Evolutionary conservation across 352 stramenopile species (phyloP).

Genomic region (Phytophthora macrochlamydospora): DNA sequence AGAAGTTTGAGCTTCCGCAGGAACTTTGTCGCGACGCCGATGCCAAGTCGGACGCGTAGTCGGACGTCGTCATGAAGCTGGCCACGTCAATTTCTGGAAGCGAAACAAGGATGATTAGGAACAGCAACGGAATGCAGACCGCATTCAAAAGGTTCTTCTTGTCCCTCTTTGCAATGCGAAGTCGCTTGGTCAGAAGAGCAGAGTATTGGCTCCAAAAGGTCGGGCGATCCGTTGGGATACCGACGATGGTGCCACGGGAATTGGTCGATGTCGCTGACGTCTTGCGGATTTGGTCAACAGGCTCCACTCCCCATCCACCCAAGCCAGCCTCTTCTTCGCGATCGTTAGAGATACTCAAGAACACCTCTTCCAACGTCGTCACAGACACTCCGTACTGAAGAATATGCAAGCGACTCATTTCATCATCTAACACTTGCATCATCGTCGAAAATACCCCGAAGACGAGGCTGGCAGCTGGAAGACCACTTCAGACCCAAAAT

Average conservation of each 20-base stretch:
- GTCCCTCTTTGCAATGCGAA: constrained; percentile 67
- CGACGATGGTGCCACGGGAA: constrained; percentile 26
- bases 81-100: constrained; percentile 66
- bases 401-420: constrained; percentile 61
- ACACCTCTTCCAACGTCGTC: constrained; percentile 99
- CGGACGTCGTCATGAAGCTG: constrained; percentile 43
- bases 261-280: constrained; percentile 44
- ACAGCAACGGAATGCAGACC: constrained; percentile 65
- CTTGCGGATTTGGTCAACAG: constrained; percentile 39
- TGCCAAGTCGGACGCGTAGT: constrained; percentile 31
- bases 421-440: constrained; percentile 84
- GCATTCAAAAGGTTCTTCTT: constrained; percentile 66
- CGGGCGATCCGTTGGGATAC: constrained; percentile 29
- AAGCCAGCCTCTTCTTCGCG: constrained; percentile 40
- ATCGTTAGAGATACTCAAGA: constrained; percentile 82
- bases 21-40: constrained; percentile 29
- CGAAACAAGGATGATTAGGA: constrained; percentile 53
- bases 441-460: constrained; percentile 89
- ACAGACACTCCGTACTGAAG: constrained; percentile 96
- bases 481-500: constrained; percentile 93
- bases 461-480: constrained; percentile 93
- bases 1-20: constrained; percentile 32
- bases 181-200: constrained; percentile 58
- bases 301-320: constrained; percentile 22
- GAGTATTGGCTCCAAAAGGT: constrained; percentile 52